These are phyloP conservation scores for Lithocarpus polystachyus DNA, from an alignment of 306 rosid species.

Conservation along the genomic window DNA sequence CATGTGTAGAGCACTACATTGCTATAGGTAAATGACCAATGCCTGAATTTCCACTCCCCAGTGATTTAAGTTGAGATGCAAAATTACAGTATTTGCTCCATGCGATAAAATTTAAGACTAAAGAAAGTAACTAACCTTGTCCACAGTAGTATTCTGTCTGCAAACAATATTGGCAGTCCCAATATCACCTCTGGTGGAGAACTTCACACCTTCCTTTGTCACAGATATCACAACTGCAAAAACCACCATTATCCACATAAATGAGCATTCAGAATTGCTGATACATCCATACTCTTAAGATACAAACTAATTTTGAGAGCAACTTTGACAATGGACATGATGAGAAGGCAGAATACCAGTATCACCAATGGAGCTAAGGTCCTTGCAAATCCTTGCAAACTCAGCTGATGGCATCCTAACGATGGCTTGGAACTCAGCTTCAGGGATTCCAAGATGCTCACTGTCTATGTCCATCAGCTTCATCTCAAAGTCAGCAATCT, in stretches of 20 bases:
- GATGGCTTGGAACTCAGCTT: constrained; percentile 90
- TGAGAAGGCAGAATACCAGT: constrained; percentile 51
- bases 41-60: not conserved
- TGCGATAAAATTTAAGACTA: not conserved
- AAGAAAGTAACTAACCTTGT: constrained; percentile 55
- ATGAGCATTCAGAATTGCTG: not conserved
- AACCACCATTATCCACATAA: not conserved
- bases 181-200: constrained; percentile 89
- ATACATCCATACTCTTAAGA: not conserved
- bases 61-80: not conserved
- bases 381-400: constrained; percentile 89
- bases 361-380: constrained; percentile 90
- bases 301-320: not conserved
- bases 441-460: constrained; percentile 95
- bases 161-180: constrained; percentile 92
- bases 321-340: not conserved
- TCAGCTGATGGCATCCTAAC: constrained; percentile 91
- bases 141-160: constrained; percentile 86
- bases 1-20: not conserved
- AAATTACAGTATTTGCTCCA: not conserved
- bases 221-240: constrained; percentile 88
- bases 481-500: constrained; percentile 96
- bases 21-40: not conserved
- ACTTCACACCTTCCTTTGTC: constrained; percentile 90
- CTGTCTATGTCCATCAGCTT: constrained; percentile 96